Percentiles rank a stretch among this genome's conserved stretches.
Evolutionary conservation across 1,284 basidiomycete genomes (phyloP).

Genomic region (Clitocybe nebularis): DNA sequence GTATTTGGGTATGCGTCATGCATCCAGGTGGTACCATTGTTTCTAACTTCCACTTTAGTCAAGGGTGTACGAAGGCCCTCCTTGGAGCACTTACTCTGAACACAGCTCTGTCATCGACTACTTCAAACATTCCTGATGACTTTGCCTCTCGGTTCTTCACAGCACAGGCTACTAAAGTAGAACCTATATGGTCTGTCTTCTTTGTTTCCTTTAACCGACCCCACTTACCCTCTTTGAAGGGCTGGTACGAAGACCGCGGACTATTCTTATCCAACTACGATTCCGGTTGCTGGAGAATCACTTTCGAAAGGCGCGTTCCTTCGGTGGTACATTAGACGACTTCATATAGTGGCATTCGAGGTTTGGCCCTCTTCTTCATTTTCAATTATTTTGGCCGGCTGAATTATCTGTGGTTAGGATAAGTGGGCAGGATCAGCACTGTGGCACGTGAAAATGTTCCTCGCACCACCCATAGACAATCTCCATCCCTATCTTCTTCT

Average conservation of each 20-base stretch:
- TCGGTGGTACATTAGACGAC: constrained; percentile 14
- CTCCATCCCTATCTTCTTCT: constrained; percentile 20
- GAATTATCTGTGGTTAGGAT: constrained; percentile 11
- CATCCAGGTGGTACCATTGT: not conserved
- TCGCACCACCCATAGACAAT: constrained; percentile 14
- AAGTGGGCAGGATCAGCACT: constrained; percentile 6
- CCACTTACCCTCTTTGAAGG: not conserved
- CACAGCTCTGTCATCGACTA: constrained; percentile 6
- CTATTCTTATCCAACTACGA: constrained; percentile 13
- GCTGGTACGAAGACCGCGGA: constrained; percentile 10
- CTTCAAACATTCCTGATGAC: not conserved
- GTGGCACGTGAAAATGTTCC: constrained; percentile 12
- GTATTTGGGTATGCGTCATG: constrained; percentile 13
- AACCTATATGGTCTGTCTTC: constrained; percentile 15
- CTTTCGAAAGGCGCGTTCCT: constrained; percentile 8
- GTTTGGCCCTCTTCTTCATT: not conserved
- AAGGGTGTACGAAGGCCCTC: constrained; percentile 18
- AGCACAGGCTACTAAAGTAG: constrained; percentile 15
- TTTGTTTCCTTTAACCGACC: not conserved
- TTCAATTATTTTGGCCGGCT: not conserved
- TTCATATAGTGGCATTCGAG: constrained; percentile 2
- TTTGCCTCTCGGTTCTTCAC: constrained; percentile 17
- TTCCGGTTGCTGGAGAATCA: constrained; percentile 15
- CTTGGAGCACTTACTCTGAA: constrained; percentile 16
- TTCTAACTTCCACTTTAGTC: constrained; percentile 8